phyloP scores from a whole-genome alignment of 306 rosid genomes.

The Acacia crassicarpa region DNA sequence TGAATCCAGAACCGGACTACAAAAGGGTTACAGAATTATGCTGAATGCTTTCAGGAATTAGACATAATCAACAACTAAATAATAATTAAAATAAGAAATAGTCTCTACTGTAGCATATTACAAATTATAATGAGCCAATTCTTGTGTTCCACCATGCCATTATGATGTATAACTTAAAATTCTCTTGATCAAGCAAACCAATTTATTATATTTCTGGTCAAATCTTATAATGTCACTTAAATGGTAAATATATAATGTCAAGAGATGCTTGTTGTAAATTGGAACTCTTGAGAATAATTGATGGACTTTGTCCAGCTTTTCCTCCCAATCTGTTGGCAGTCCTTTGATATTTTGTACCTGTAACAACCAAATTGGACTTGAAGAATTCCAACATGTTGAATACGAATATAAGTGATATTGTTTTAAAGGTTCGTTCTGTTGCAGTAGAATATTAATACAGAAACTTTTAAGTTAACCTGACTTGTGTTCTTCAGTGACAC shows the following conservation, averaged over 20 bases:
- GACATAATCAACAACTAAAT: too few species aligned
- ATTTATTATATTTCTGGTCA: neutral
- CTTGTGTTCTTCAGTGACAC: neutral
- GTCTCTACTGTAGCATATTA: neutral
- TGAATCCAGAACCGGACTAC: too few species aligned
- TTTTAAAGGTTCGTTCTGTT: neutral
- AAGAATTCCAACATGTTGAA: neutral
- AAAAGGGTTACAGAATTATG: too few species aligned
- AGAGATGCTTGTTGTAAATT: neutral
- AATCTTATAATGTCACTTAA: neutral
- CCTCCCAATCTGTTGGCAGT: neutral
- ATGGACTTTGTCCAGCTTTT: neutral
- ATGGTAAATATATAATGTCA: neutral
- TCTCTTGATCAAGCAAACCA: neutral
- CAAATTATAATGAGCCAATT: neutral
- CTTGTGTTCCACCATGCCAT: neutral
- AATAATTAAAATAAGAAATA: too few species aligned
- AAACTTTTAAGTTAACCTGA: neutral
- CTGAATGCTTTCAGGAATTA: too few species aligned
- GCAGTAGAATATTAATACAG: neutral
- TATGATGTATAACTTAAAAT: neutral
- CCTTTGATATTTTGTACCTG: constrained; percentile 3
- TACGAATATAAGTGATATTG: neutral
- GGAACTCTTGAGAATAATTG: neutral
- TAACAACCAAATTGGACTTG: neutral